A percentile compares a stretch with the other conserved stretches of the same genome.
Evolutionary conservation across 1,284 basidiomycete species (phyloP).

Genomic region (Leccinum fuscescens): DNA sequence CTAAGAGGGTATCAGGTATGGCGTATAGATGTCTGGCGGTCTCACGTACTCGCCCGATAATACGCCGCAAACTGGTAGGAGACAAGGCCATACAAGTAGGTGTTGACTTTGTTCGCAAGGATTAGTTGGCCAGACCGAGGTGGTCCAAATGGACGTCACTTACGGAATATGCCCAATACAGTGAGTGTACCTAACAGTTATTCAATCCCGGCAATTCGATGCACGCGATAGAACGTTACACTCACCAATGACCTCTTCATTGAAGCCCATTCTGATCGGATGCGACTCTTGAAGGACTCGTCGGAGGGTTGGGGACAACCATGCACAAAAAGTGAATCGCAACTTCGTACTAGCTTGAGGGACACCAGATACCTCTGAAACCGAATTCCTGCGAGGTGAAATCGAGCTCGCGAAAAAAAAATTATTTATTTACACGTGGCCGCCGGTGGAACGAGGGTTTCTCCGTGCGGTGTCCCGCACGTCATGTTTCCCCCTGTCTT

Average conservation of each 20-base stretch:
- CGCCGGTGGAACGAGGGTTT: too few relatives aligned
- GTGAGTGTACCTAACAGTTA: constrained; percentile 38
- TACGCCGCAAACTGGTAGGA: constrained; percentile 48
- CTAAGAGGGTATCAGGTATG: constrained; percentile 23
- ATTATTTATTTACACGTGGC: too few relatives aligned
- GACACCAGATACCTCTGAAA: too few relatives aligned
- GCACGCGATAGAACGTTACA: neutral
- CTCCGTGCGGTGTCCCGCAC: too few relatives aligned
- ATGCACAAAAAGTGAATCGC: too few relatives aligned
- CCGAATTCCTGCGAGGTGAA: too few relatives aligned
- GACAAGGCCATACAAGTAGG: constrained; percentile 51
- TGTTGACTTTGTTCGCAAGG: constrained; percentile 40
- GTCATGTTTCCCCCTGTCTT: too few relatives aligned
- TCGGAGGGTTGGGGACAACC: neutral
- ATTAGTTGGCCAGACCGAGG: neutral
- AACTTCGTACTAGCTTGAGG: too few relatives aligned
- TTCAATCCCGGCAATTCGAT: neutral
- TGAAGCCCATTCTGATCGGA: neutral
- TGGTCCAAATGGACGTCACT: constrained; percentile 8
- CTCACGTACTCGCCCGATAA: constrained; percentile 28
- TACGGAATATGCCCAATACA: constrained; percentile 42
- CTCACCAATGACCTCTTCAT: constrained; percentile 18
- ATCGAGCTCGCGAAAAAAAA: too few relatives aligned
- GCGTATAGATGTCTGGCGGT: neutral
- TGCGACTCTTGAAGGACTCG: neutral